Evolutionary conservation across 1,284 basidiomycete genomes (phyloP).

Genomic region (Ustilago loliicola): DNA sequence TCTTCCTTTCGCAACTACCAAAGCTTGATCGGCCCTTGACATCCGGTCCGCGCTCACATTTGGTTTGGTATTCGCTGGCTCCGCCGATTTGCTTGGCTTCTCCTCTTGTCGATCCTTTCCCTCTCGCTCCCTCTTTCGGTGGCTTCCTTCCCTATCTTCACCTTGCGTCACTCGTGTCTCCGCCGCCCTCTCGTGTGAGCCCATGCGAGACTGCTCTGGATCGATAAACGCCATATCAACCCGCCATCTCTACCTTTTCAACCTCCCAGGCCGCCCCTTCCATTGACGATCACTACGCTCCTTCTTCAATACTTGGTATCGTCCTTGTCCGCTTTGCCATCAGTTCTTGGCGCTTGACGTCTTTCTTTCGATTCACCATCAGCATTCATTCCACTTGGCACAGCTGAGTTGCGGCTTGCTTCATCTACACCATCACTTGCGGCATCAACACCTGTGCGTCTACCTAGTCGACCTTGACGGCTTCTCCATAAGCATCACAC

Average conservation of each 20-base stretch:
- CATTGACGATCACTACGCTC: too few species aligned
- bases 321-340: too few species aligned
- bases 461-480: not conserved
- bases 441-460: not conserved
- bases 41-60: constrained; percentile 2
- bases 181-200: not conserved
- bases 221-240: constrained; percentile 17
- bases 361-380: too few species aligned
- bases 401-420: too few species aligned
- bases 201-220: not conserved
- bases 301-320: too few species aligned
- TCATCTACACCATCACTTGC: too few species aligned
- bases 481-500: not conserved
- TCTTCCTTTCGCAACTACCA: not conserved
- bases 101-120: constrained; percentile 16
- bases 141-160: constrained; percentile 2
- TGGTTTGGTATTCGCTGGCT: not conserved
- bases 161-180: not conserved
- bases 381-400: too few species aligned
- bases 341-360: too few species aligned
- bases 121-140: not conserved
- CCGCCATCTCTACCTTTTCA: constrained; percentile 3
- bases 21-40: constrained; percentile 14
- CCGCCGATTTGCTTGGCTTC: constrained; percentile 3
- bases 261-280: not conserved